Conservation (phyloP, 805 yeast species). For the Kluyveromyces starmeri region DNA sequence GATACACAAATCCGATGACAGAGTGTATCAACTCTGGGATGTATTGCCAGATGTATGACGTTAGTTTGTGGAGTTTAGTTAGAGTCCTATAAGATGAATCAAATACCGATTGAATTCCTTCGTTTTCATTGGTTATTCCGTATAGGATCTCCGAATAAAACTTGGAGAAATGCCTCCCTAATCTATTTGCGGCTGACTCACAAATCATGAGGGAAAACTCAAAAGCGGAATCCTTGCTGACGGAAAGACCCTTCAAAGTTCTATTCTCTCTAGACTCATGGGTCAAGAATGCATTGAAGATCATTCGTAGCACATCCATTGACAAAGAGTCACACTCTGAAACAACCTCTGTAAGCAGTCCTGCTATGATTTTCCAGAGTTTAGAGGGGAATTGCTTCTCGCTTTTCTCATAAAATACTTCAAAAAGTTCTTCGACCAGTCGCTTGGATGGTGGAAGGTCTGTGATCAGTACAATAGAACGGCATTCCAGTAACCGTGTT, state of each 20-base stretch:
- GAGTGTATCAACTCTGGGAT: constrained; percentile 68
- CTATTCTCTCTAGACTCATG: constrained; percentile 17
- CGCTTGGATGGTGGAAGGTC: constrained; percentile 59
- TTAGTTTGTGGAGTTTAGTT: constrained; percentile 51
- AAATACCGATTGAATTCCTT: constrained; percentile 11
- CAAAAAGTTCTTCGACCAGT: constrained; percentile 48
- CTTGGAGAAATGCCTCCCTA: constrained; percentile 69
- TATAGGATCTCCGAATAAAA: constrained; percentile 69
- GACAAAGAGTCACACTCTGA: constrained; percentile 64
- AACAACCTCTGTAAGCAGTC: constrained; percentile 65
- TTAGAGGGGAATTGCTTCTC: constrained; percentile 40
- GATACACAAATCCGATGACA: constrained; percentile 70
- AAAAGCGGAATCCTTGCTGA: constrained; percentile 45
- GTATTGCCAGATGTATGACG: constrained; percentile 64
- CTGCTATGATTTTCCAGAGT: constrained; percentile 55
- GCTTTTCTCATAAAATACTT: constrained; percentile 47
- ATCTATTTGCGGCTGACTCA: constrained; percentile 57
- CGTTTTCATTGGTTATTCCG: constrained; percentile 31
- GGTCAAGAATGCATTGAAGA: constrained; percentile 54
- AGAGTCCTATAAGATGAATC: constrained; percentile 32
- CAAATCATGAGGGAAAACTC: constrained; percentile 60
- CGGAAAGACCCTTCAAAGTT: constrained; percentile 24
- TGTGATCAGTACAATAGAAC: constrained; percentile 63
- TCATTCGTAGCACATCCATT: constrained; percentile 46
- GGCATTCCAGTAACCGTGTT: constrained; percentile 62